Evolutionary conservation across 2,329 filamentous ascomycete species (phyloP).

Genomic region (Fusarium secorum): DNA sequence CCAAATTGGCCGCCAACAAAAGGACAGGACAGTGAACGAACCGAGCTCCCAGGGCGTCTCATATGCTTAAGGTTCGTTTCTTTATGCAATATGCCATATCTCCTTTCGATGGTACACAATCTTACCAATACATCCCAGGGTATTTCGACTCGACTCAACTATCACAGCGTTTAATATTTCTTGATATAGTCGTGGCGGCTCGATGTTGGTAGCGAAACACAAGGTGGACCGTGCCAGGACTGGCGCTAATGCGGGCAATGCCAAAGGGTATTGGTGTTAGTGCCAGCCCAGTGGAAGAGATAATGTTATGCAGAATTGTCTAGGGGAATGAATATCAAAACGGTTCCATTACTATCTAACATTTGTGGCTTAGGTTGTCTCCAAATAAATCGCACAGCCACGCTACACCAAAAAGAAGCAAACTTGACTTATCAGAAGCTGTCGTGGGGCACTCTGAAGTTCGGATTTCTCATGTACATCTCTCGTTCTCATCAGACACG

Average conservation of each 20-base stretch:
- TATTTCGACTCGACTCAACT: slow-evolving; percentile 13
- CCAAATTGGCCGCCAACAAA: slow-evolving; percentile 32
- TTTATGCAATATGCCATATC: background rate
- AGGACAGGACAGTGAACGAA: slow-evolving; percentile 13
- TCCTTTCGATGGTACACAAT: background rate
- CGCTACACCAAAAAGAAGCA: slow-evolving; percentile 9
- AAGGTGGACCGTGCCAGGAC: slow-evolving; percentile 18
- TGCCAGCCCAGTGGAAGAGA: background rate
- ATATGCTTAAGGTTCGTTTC: background rate
- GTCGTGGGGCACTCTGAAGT: slow-evolving; percentile 9
- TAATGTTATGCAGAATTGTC: background rate
- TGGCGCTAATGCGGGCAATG: slow-evolving; percentile 22
- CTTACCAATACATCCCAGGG: slow-evolving; percentile 1
- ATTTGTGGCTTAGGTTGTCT: slow-evolving; percentile 18
- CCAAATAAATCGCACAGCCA: slow-evolving; percentile 16
- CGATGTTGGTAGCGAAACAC: slow-evolving; percentile 32
- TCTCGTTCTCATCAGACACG: background rate
- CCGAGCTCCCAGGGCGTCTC: slow-evolving; percentile 8
- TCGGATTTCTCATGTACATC: background rate
- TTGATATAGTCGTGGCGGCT: slow-evolving; percentile 33
- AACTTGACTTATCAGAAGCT: background rate
- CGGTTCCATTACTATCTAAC: background rate
- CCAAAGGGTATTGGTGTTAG: background rate
- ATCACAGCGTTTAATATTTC: slow-evolving; percentile 19
- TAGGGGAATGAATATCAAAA: background rate